Conservation (phyloP, 345 rosid genomes). For the Eucalyptus polybractea region DNA sequence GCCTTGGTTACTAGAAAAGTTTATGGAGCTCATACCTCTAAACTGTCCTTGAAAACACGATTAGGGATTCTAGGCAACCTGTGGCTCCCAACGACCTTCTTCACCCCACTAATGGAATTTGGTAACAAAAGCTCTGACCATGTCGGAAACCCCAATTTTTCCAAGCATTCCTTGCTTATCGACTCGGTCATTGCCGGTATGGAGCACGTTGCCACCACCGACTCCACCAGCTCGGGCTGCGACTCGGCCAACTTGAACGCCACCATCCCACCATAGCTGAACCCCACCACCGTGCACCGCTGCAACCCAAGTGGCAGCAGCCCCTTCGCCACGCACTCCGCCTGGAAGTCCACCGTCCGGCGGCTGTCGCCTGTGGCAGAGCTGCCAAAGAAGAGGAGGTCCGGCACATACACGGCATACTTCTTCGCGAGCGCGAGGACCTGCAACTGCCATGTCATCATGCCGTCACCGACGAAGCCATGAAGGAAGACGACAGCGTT, state of each 20-base stretch:
- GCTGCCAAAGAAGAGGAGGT: conserved; percentile 33
- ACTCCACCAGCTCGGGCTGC: conserved; percentile 20
- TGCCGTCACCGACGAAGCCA: conserved; percentile 17
- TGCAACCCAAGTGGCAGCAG: conserved; percentile 22
- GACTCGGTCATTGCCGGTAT: conserved; percentile 25
- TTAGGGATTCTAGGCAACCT: conserved; percentile 1
- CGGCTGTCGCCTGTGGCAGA: conserved; percentile 13
- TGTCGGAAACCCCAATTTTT: conserved; percentile 4
- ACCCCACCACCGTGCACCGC: conserved; percentile 23
- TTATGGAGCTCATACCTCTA: conserved; percentile 10
- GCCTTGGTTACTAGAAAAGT: neutral
- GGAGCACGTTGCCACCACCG: conserved; percentile 17
- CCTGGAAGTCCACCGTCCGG: conserved; percentile 26
- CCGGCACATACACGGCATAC: conserved; percentile 31
- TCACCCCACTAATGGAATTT: neutral
- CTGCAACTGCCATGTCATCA: conserved; percentile 29
- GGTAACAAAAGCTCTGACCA: conserved; percentile 29
- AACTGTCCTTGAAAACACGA: neutral
- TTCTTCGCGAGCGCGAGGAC: conserved; percentile 9
- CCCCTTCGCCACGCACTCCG: conserved; percentile 18
- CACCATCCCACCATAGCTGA: conserved; percentile 33
- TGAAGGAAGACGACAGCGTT: conserved; percentile 30
- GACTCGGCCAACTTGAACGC: conserved; percentile 31
- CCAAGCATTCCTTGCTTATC: neutral
- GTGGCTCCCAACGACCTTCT: neutral